Base-by-base conservation (phyloP, 1,284 basidiomycete species). In the Puccinia coronata region DNA sequence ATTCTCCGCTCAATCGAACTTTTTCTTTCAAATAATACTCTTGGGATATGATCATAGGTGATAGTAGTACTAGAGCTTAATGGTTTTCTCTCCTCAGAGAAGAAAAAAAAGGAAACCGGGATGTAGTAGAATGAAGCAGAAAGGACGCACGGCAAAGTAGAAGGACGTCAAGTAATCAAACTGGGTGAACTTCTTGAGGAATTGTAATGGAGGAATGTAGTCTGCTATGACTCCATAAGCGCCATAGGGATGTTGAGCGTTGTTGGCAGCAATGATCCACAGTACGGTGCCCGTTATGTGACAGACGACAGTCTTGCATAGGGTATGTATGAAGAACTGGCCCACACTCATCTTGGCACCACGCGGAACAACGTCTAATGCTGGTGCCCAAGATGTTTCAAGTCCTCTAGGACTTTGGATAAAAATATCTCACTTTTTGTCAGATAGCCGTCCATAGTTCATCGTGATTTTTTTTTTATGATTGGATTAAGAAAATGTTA, bases 321-420 rank as follows among this genome's bases (percentile, higher is more conserved):
- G 28, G 1, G 47, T 76, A 3, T 49, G 25, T 5, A 57, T 11
- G 25, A 75, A 61, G 25, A 81, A 81, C 39, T 41, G 9, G 51
- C 71, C 39, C 14, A 41, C 23, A 25, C 47, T 39, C 61, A 75
- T 67, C 49, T 67, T 59, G 11, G 71, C 20, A 14, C 51, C 49
- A 23, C 20, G 41, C 20, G 72, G 72, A 18, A 81, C 72, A 0
- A 75, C 51, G 11, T 63, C 47, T 12, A 73, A 25, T 4, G 49
- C 39, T 5, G 80, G 80, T 5, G 71, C 71, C 80, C 80, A 81
- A 34, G 80, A 55, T n/a, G 71, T 75, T 31, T 70, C 31, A 9
- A 81, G 41, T 23, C 80, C 80, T 67, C 80, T 72, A 43, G 80
- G 80, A 31, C 80, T 81, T n/a, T 55, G 20, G 12, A 47, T 47